Evolutionary conservation across 2,329 filamentous ascomycete genomes (phyloP), one percentile per base, ranked within the genome.

Genomic region (Apiospora pterosperma): DNA sequence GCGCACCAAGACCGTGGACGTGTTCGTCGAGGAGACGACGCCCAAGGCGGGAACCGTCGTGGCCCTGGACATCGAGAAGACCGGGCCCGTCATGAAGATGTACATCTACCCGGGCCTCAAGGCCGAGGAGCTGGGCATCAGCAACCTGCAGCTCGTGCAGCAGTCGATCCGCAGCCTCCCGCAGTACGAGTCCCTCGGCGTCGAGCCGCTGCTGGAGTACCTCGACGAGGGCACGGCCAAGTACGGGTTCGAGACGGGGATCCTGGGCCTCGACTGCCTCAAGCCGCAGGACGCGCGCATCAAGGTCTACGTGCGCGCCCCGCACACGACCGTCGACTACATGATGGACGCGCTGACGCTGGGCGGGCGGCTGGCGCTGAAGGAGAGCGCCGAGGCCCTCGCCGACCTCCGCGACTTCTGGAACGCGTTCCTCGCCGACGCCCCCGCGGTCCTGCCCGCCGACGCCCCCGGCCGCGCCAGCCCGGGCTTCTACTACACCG

Each of bases 91-190:
- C 23, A 62, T 62, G 60, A 62, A 62, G 25, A 44, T 62, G 60
- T 62, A 62, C 39, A 62, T 62, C 39, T 62, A 62, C 60, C 60
- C 60, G 8, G 60, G 60, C 16, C 60, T 62, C 60, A 44, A 62
- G 60, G 60, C 60, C 14, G 60, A 44, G 28, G 60, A 62, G 39
- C 60, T 62, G 0, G 60, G 60, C 28, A 44, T 42, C 23, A 62
- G 39, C n/a, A 62, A 62, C 60, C 60, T 62, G 60, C 60, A 42
- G 39, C 60, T 62, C 16, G 60, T 62, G 39, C 38, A 48, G 60
- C 60, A 44, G 39, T 25, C 60, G 25, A 44, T 62, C 28, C 60
- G 60, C 14, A 1, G 38, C 6, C 39, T 62, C 23, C 60, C 60
- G 60, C 60, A 62, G 60, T 44, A 44, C 38, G 16, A 23, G 28